Conservation (phyloP, 176 grass and related monocot genomes). For the Oryza punctata region DNA sequence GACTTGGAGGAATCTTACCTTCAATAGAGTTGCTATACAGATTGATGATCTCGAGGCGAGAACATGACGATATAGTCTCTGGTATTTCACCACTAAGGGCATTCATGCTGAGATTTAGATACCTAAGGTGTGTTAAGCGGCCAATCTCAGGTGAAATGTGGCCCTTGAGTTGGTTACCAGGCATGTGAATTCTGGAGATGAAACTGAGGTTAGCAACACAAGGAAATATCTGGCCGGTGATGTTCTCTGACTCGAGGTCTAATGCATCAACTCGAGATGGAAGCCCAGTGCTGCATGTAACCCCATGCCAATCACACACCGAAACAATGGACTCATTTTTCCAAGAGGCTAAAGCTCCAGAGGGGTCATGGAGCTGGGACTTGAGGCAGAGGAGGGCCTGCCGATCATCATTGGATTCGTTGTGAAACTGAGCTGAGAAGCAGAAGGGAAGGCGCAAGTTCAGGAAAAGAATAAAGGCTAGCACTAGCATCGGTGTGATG, state of each 20-base stretch:
- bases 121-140: not conserved
- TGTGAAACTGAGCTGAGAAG: not conserved
- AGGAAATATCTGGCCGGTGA: conserved; percentile 13
- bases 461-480: not conserved
- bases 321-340: conserved; percentile 15
- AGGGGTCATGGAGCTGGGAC: conserved; percentile 27
- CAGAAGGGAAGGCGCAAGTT: not conserved
- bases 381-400: conserved; percentile 47
- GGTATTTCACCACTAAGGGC: conserved; percentile 42
- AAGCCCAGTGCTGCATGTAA: conserved; percentile 6
- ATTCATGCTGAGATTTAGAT: conserved; percentile 51
- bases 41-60: conserved; percentile 25
- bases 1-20: conserved; percentile 38
- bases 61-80: conserved; percentile 32
- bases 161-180: conserved; percentile 23
- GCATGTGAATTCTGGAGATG: conserved; percentile 22
- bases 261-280: conserved; percentile 15
- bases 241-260: not conserved
- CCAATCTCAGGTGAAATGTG: conserved; percentile 34
- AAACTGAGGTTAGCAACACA: conserved; percentile 25
- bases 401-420: not conserved
- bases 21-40: conserved; percentile 23
- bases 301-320: conserved; percentile 52
- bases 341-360: conserved; percentile 48
- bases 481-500: too few relatives aligned